phyloP scores from a whole-genome alignment of 208 protist species.

The Trypanosomatidae sp. region DNA sequence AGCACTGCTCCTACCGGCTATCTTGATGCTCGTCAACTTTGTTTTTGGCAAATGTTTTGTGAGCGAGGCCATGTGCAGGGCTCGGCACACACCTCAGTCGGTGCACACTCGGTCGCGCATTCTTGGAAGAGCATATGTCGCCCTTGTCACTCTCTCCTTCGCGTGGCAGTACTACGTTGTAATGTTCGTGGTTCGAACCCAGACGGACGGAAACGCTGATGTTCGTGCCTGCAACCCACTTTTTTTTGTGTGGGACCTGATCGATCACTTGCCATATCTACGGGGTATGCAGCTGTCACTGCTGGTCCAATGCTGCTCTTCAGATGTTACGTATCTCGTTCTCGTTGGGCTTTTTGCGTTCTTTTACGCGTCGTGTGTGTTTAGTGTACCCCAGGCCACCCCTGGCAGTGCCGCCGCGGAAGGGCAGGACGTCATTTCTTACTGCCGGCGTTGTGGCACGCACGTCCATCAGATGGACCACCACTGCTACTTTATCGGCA shows the following conservation, averaged over 20 bases:
- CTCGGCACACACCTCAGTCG: constrained; percentile 32
- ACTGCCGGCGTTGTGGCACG: constrained; percentile 25
- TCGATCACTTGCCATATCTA: constrained; percentile 27
- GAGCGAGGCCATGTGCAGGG: constrained; percentile 36
- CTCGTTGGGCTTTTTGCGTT: constrained; percentile 30
- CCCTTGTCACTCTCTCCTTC: constrained; percentile 38
- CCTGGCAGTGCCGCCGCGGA: constrained; percentile 35
- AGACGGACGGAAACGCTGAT: constrained; percentile 1
- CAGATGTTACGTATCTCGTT: constrained; percentile 33
- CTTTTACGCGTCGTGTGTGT: constrained; percentile 40
- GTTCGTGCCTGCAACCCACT: constrained; percentile 28
- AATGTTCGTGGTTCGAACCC: constrained; percentile 37
- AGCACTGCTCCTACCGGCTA: constrained; percentile 40
- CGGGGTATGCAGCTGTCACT: background rate
- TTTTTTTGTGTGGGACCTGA: constrained; percentile 34
- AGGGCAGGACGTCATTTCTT: background rate
- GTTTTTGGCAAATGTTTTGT: constrained; percentile 67
- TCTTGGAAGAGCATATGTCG: constrained; percentile 33
- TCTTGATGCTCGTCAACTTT: constrained; percentile 63
- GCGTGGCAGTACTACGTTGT: constrained; percentile 63
- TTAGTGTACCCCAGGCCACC: constrained; percentile 42
- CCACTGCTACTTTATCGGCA: constrained; percentile 70
- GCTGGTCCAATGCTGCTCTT: constrained; percentile 20
- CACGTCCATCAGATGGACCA: constrained; percentile 51
- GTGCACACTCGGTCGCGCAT: constrained; percentile 21